Conservation (phyloP, 805 yeast genomes). For the Spathaspora girioi region DNA sequence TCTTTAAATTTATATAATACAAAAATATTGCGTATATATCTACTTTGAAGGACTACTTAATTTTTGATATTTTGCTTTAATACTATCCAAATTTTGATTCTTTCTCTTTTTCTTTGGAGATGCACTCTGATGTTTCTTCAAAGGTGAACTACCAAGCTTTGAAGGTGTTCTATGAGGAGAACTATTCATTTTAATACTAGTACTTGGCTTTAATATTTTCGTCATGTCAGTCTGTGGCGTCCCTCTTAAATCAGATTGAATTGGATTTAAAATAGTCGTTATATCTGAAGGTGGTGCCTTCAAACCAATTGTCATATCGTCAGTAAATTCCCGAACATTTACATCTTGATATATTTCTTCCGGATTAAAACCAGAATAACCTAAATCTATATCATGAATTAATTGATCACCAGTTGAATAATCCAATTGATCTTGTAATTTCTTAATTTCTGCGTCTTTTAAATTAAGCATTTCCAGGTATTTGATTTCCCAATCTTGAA, state of each 20-base stretch:
- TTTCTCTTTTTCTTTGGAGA: slow-evolving; percentile 1
- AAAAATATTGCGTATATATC: background rate
- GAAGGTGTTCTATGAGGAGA: slow-evolving; percentile 1
- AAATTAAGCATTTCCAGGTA: background rate
- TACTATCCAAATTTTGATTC: background rate
- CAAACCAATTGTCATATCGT: background rate
- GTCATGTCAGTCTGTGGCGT: too few relatives aligned
- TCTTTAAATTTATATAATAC: background rate
- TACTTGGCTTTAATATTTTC: background rate
- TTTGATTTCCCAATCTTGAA: background rate
- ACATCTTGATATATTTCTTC: slow-evolving; percentile 4
- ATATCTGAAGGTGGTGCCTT: background rate
- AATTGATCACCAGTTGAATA: background rate
- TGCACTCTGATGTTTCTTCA: background rate
- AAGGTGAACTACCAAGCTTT: background rate
- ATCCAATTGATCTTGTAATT: slow-evolving; percentile 1
- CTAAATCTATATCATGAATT: background rate
- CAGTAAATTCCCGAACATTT: background rate
- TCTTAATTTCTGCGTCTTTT: background rate
- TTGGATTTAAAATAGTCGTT: background rate
- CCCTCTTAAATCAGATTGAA: background rate
- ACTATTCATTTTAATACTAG: background rate
- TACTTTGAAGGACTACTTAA: background rate
- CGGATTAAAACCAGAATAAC: slow-evolving; percentile 1
- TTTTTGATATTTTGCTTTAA: background rate